Evolutionary conservation across 2,329 filamentous ascomycete genomes (phyloP).

Genomic region (Pyrenochaeta sp.): DNA sequence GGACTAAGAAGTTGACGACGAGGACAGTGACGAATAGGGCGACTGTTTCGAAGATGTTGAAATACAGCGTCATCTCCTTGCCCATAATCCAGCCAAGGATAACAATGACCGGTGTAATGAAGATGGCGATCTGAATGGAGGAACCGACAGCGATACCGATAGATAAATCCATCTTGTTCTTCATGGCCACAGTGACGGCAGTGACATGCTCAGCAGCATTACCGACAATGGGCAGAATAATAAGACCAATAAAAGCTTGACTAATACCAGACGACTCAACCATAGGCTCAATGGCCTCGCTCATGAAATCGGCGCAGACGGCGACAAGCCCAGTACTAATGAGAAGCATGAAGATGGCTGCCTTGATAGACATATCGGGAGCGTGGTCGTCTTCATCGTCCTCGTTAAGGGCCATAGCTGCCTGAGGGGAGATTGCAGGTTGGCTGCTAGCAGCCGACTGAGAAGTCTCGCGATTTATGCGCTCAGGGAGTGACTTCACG

Average conservation of each 20-base stretch:
- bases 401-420: conserved; percentile 26
- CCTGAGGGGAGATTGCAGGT: conserved; percentile 29
- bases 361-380: conserved; percentile 64
- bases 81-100: conserved; percentile 81
- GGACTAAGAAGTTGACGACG: conserved; percentile 85
- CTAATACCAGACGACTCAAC: conserved; percentile 67
- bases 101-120: conserved; percentile 79
- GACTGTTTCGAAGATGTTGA: conserved; percentile 69
- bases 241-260: conserved; percentile 80
- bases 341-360: conserved; percentile 64
- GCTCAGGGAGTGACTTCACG: conserved; percentile 47
- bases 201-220: conserved; percentile 85
- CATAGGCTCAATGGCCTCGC: conserved; percentile 75
- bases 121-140: conserved; percentile 81
- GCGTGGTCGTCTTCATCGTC: conserved; percentile 42
- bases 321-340: conserved; percentile 67
- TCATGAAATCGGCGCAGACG: conserved; percentile 74
- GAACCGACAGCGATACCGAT: conserved; percentile 83
- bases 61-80: conserved; percentile 72
- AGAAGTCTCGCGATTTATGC: conserved; percentile 39
- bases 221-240: conserved; percentile 82
- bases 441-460: conserved; percentile 25
- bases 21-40: conserved; percentile 84
- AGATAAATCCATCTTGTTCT: conserved; percentile 86
- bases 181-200: conserved; percentile 79